These are phyloP conservation scores for Trichosporon asahii DNA, from an alignment of 1,284 basidiomycete genomes.

Conservation along the genomic window DNA sequence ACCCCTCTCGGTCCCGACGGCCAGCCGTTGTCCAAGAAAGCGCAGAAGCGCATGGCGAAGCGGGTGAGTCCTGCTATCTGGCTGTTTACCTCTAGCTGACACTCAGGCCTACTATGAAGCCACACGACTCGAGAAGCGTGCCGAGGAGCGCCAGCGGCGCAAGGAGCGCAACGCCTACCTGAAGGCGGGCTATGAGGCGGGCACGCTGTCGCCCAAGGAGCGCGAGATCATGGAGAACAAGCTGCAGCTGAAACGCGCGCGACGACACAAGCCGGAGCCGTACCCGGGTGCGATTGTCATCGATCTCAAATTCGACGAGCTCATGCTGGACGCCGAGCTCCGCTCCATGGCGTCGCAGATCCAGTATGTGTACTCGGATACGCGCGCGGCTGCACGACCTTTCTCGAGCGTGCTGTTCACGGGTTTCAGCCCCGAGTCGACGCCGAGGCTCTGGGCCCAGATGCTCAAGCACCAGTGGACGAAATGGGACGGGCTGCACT, in stretches of 20 bases:
- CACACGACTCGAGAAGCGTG: constrained; percentile 35
- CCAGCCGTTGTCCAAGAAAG: constrained; percentile 26
- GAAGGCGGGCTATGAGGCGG: constrained; percentile 31
- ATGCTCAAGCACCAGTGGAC: constrained; percentile 56
- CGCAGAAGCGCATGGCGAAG: constrained; percentile 42
- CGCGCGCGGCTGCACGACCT: constrained; percentile 67
- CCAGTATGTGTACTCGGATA: constrained; percentile 81
- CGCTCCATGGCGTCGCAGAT: constrained; percentile 82
- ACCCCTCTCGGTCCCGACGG: neutral
- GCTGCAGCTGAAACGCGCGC: constrained; percentile 28
- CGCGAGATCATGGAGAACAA: constrained; percentile 30
- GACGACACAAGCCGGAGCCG: constrained; percentile 29
- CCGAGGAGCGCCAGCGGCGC: constrained; percentile 36
- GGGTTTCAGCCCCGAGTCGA: constrained; percentile 56
- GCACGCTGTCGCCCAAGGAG: constrained; percentile 36
- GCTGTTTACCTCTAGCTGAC: too few species aligned
- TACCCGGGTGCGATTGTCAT: constrained; percentile 71
- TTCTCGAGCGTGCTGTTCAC: constrained; percentile 74
- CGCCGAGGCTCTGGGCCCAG: constrained; percentile 40
- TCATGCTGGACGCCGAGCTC: constrained; percentile 95
- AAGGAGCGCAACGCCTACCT: constrained; percentile 28
- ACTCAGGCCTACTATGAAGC: constrained; percentile 23
- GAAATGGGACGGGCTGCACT: constrained; percentile 67
- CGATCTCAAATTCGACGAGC: constrained; percentile 89
- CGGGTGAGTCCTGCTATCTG: too few species aligned